Evolutionary conservation across 305 asterid genomes (phyloP).

Genomic region (Fraxinus floribunda): DNA sequence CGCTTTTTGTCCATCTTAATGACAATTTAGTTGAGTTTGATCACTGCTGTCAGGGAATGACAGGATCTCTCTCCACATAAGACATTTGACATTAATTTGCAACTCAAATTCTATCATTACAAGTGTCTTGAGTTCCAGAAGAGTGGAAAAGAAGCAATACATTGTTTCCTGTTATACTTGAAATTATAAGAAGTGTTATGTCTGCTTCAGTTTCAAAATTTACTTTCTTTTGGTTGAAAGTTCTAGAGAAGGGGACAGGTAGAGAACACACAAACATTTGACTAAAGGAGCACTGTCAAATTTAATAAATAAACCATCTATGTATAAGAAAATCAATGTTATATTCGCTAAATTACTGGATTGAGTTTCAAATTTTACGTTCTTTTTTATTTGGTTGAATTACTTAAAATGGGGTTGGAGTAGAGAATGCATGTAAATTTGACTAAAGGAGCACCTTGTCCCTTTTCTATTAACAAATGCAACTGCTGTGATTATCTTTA

Average conservation of each 20-base stretch:
- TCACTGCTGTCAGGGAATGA: background rate
- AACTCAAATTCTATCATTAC: background rate
- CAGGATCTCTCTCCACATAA: background rate
- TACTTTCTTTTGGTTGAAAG: background rate
- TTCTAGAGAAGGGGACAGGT: background rate
- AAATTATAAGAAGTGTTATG: background rate
- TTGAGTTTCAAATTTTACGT: background rate
- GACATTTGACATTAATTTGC: background rate
- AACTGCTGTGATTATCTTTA: background rate
- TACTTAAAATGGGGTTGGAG: background rate
- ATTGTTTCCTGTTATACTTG: background rate
- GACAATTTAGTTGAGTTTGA: background rate
- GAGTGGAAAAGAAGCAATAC: background rate
- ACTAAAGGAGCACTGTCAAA: conserved; percentile 1
- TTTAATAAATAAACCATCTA: background rate
- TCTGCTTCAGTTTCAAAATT: background rate
- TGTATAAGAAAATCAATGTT: background rate
- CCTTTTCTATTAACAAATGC: background rate
- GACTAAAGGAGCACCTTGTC: conserved; percentile 1
- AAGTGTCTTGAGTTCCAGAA: background rate
- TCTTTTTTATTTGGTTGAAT: background rate
- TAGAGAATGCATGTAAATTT: background rate
- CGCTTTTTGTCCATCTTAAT: background rate
- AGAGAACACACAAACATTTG: background rate
- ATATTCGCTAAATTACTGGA: background rate